A percentile compares a stretch with the other conserved stretches of the same genome.
Conservation (phyloP, 805 yeast genomes). For the Ogataea ramenticola region DNA sequence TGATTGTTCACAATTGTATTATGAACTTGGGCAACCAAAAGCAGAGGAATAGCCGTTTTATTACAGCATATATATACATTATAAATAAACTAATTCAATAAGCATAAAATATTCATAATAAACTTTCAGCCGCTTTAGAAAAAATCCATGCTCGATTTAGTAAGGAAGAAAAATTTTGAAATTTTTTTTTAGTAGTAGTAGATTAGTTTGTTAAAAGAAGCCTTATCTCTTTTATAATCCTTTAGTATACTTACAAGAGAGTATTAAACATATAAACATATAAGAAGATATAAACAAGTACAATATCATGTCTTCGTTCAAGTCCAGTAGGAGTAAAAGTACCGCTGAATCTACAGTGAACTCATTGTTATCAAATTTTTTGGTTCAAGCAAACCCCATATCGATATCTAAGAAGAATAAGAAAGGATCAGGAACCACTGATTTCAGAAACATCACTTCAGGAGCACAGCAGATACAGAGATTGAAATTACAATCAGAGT, state of each 20-base stretch:
- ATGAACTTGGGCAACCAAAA: constrained; percentile 36
- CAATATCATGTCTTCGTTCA: constrained; percentile 5
- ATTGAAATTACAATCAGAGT: constrained; percentile 10
- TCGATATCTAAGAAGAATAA: constrained; percentile 2
- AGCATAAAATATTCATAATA: too few relatives aligned
- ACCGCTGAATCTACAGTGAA: constrained; percentile 18
- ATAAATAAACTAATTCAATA: too few relatives aligned
- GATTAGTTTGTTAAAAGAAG: too few relatives aligned
- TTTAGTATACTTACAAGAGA: neutral
- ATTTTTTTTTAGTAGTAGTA: too few relatives aligned
- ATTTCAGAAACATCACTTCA: constrained; percentile 3
- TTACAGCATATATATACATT: too few relatives aligned
- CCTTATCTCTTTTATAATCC: too few relatives aligned
- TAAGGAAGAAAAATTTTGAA: too few relatives aligned
- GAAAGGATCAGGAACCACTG: constrained; percentile 2
- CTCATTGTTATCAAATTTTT: constrained; percentile 17
- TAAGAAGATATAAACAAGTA: too few relatives aligned
- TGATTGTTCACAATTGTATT: constrained; percentile 72
- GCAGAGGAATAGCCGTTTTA: constrained; percentile 3
- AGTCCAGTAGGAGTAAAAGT: constrained; percentile 10
- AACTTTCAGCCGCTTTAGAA: too few relatives aligned
- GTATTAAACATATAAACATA: neutral
- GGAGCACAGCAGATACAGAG: constrained; percentile 21
- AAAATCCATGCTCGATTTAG: too few relatives aligned
- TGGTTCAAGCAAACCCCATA: constrained; percentile 14